These are phyloP conservation scores for Cercospora beticola DNA, from an alignment of 2,329 filamentous ascomycete genomes.

Conservation along the genomic window DNA sequence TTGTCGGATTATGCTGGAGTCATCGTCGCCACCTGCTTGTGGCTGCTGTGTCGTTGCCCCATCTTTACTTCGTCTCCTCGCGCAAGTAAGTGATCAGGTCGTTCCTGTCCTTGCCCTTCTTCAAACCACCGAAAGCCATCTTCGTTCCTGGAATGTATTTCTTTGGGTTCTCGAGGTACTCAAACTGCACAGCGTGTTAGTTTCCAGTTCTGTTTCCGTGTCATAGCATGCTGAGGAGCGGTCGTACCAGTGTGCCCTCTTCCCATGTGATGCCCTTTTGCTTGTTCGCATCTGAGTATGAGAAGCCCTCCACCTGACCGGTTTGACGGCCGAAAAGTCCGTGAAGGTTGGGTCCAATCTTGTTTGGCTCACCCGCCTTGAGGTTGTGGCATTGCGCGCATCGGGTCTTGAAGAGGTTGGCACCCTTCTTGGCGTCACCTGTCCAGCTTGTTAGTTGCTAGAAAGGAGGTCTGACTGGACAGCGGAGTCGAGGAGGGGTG, in stretches of 20 bases:
- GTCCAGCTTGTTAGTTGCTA: slow-evolving; percentile 17
- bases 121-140: slow-evolving; percentile 99
- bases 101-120: slow-evolving; percentile 99
- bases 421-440: slow-evolving; percentile 96
- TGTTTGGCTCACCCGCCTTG: slow-evolving; percentile 87
- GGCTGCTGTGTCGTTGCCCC: slow-evolving; percentile 9
- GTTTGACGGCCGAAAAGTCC: slow-evolving; percentile 97
- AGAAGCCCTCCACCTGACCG: slow-evolving; percentile 85
- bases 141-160: slow-evolving; percentile 99
- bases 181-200: slow-evolving; percentile 61
- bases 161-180: slow-evolving; percentile 99
- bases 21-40: slow-evolving; percentile 5
- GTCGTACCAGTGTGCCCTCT: slow-evolving; percentile 72
- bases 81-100: slow-evolving; percentile 89
- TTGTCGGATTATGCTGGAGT: slow-evolving; percentile 4
- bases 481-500: background rate
- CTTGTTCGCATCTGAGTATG: slow-evolving; percentile 99
- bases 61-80: slow-evolving; percentile 65
- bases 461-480: background rate
- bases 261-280: slow-evolving; percentile 88
- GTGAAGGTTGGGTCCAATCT: slow-evolving; percentile 95
- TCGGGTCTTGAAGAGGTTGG: slow-evolving; percentile 97
- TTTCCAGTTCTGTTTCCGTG: background rate
- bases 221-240: background rate
- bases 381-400: slow-evolving; percentile 99